Percentiles rank a stretch among this genome's conserved stretches.
phyloP scores from a whole-genome alignment of 2,329 filamentous ascomycete species.

The Aspergillus versicolor region DNA sequence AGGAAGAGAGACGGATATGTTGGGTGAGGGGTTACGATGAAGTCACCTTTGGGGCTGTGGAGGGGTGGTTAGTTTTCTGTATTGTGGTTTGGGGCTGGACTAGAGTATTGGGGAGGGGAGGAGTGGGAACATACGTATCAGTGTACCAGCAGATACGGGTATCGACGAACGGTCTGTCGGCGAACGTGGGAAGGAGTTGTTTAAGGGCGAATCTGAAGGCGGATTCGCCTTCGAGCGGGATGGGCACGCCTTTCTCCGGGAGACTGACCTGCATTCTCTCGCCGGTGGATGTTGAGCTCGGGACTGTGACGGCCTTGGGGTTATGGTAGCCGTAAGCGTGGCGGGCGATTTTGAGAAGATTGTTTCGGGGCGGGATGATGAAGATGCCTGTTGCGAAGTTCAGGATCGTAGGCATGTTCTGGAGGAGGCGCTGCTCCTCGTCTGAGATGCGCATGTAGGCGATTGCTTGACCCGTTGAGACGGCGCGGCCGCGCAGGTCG shows the following conservation, averaged over 20 bases:
- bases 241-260: slow-evolving; percentile 36
- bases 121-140: slow-evolving; percentile 54
- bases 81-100: background rate
- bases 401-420: slow-evolving; percentile 63
- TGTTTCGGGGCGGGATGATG: slow-evolving; percentile 53
- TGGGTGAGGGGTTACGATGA: slow-evolving; percentile 69
- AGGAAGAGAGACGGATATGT: slow-evolving; percentile 51
- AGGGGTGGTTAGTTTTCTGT: background rate
- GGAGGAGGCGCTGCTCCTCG: slow-evolving; percentile 66
- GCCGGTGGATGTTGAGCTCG: slow-evolving; percentile 20
- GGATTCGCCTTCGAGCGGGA: slow-evolving; percentile 57
- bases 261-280: slow-evolving; percentile 39
- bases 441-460: slow-evolving; percentile 73
- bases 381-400: slow-evolving; percentile 54
- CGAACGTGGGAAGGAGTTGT: slow-evolving; percentile 61
- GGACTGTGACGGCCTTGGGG: slow-evolving; percentile 34
- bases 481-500: slow-evolving; percentile 71
- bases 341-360: slow-evolving; percentile 67
- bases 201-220: slow-evolving; percentile 62
- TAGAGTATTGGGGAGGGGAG: background rate
- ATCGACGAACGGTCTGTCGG: slow-evolving; percentile 59
- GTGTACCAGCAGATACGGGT: slow-evolving; percentile 74
- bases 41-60: slow-evolving; percentile 60
- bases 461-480: slow-evolving; percentile 79
- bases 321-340: slow-evolving; percentile 68